Evolutionary conservation across 1,284 basidiomycete genomes (phyloP).

Genomic region (Malassezia cuniculi): DNA sequence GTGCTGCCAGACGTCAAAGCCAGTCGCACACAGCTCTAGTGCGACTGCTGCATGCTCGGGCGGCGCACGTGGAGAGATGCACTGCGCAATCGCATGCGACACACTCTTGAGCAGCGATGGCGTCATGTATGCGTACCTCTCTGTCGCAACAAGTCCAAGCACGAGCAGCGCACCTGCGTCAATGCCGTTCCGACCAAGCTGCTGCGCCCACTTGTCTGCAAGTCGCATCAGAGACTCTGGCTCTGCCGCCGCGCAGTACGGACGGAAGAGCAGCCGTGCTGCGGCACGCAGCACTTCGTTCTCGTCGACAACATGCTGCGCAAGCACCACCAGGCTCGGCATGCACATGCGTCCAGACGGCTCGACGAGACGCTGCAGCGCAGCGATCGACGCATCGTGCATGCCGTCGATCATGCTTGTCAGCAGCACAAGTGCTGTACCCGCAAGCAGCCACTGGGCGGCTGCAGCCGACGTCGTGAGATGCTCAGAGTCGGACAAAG

Average conservation of each 20-base stretch:
- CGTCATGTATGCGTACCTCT: slow-evolving; percentile 65
- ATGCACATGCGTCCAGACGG: background rate
- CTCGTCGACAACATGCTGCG: slow-evolving; percentile 9
- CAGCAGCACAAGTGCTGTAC: slow-evolving; percentile 2
- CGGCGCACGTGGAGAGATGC: slow-evolving; percentile 7
- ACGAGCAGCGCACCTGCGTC: slow-evolving; percentile 48
- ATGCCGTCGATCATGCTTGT: slow-evolving; percentile 55
- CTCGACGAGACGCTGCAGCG: slow-evolving; percentile 1
- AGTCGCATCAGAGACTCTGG: slow-evolving; percentile 17
- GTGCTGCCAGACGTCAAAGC: slow-evolving; percentile 85
- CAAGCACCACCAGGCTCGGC: slow-evolving; percentile 7
- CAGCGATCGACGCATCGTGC: slow-evolving; percentile 51
- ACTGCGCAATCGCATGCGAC: slow-evolving; percentile 59
- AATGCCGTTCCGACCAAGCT: slow-evolving; percentile 51
- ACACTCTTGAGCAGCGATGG: slow-evolving; percentile 65
- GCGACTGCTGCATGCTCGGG: slow-evolving; percentile 56
- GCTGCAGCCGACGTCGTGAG: slow-evolving; percentile 2
- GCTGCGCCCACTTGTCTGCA: slow-evolving; percentile 34
- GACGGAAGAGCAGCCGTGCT: slow-evolving; percentile 14
- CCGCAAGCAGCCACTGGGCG: slow-evolving; percentile 6
- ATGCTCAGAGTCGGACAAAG: background rate
- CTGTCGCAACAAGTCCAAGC: slow-evolving; percentile 57
- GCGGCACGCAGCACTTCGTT: slow-evolving; percentile 21
- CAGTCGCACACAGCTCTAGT: slow-evolving; percentile 75
- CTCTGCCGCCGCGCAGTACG: slow-evolving; percentile 8